Percentiles rank a stretch among this genome's conserved stretches.
These are phyloP conservation scores for Stevia rebaudiana DNA, from an alignment of 140 eudicot genomes.

Conservation along the genomic window DNA sequence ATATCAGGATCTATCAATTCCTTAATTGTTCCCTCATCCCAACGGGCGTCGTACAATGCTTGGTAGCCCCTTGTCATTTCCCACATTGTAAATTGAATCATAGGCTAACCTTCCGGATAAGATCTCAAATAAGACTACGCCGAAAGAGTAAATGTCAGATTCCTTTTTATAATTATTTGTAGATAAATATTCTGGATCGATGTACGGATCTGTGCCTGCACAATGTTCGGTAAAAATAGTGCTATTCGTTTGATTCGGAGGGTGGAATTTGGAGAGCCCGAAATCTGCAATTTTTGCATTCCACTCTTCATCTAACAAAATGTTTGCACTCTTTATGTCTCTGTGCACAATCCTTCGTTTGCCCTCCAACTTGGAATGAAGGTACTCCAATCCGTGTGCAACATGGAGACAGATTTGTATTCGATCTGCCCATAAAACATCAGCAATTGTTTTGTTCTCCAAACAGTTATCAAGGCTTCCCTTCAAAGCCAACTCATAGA, in stretches of 20 bases:
- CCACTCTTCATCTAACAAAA: no score
- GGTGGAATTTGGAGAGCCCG: no score
- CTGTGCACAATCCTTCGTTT: no score
- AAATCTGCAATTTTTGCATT: no score
- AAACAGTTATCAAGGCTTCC: no score
- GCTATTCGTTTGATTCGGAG: background rate
- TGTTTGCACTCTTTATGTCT: no score
- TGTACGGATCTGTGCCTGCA: conserved; percentile 1
- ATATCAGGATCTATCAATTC: background rate
- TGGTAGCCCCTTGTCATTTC: background rate
- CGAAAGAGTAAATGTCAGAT: background rate
- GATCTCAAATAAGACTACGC: conserved; percentile 2
- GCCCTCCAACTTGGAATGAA: no score
- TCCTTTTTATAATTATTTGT: background rate
- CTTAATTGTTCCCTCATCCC: background rate
- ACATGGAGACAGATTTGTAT: no score
- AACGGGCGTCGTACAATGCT: background rate
- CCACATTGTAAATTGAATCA: background rate
- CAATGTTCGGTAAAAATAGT: background rate
- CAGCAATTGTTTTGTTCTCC: no score
- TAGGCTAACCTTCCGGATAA: conserved; percentile 1
- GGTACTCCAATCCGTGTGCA: no score
- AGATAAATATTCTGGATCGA: background rate
- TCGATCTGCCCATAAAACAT: no score
- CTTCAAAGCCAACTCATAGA: no score